Conservation (phyloP, 257 asterid genomes). For the Galeopsis tetrahit region DNA sequence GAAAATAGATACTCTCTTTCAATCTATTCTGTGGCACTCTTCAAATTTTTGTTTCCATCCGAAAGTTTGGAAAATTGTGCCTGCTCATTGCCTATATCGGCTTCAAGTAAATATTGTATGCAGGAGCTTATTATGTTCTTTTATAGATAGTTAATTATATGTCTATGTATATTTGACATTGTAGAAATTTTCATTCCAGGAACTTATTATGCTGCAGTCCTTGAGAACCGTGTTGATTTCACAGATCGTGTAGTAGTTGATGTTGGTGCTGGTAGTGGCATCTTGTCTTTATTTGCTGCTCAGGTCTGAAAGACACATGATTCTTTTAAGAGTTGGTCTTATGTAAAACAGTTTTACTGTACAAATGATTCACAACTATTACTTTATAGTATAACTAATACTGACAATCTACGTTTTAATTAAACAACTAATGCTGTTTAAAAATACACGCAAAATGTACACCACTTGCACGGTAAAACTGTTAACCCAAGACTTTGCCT, state of each 20-base stretch:
- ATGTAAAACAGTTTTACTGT: too few species aligned
- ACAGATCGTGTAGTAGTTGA: slow-evolving; percentile 86
- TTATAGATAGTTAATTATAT: slow-evolving; percentile 14
- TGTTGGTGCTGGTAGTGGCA: slow-evolving; percentile 99
- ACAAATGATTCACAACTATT: too few species aligned
- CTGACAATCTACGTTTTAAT: too few species aligned
- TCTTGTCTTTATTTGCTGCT: slow-evolving; percentile 97
- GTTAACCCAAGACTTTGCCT: too few species aligned
- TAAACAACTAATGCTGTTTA: too few species aligned
- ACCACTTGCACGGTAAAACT: too few species aligned
- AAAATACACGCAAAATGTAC: too few species aligned
- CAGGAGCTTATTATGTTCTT: slow-evolving; percentile 24
- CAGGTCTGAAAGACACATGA: slow-evolving; percentile 60
- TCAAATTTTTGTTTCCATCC: slow-evolving; percentile 8
- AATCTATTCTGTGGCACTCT: slow-evolving; percentile 11
- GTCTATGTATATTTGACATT: slow-evolving; percentile 29
- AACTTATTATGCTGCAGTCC: slow-evolving; percentile 94
- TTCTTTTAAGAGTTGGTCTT: slow-evolving; percentile 15
- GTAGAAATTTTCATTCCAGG: slow-evolving; percentile 57
- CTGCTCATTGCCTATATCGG: not conserved
- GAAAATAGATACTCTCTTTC: slow-evolving; percentile 26
- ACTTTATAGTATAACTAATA: too few species aligned
- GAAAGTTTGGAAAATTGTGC: slow-evolving; percentile 24
- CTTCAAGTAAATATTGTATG: slow-evolving; percentile 1
- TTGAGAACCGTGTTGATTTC: slow-evolving; percentile 93